Conservation (phyloP, 495 filamentous ascomycete genomes). For the Acidiella bohemica region DNA sequence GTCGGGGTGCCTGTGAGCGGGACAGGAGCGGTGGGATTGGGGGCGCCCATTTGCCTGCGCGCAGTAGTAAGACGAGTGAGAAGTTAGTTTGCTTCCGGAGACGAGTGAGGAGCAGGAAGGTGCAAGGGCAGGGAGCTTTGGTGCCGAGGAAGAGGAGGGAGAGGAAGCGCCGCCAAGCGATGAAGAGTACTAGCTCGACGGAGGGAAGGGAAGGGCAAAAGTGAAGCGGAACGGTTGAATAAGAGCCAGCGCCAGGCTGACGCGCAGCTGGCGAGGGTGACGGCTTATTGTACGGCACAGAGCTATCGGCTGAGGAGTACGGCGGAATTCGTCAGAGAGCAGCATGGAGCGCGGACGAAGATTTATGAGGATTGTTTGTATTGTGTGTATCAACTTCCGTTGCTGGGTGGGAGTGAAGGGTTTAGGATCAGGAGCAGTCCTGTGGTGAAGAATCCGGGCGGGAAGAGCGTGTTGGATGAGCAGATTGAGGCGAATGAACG, state of each 20-base stretch:
- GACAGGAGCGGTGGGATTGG: conserved; percentile 5
- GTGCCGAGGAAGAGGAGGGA: conserved; percentile 39
- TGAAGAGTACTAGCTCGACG: conserved; percentile 58
- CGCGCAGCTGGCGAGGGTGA: conserved; percentile 78
- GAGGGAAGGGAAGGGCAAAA: conserved; percentile 47
- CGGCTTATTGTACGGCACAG: conserved; percentile 93
- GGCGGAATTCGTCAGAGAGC: conserved; percentile 73
- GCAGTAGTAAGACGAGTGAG: conserved; percentile 85
- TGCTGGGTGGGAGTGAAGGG: conserved; percentile 72
- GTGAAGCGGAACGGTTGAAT: conserved; percentile 85
- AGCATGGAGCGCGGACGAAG: conserved; percentile 88
- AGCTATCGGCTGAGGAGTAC: conserved; percentile 76
- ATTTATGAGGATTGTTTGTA: conserved; percentile 99
- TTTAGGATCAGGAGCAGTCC: conserved; percentile 81
- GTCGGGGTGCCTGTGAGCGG: conserved; percentile 17
- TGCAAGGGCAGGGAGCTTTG: conserved; percentile 16
- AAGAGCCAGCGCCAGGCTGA: conserved; percentile 59
- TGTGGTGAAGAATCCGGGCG: conserved; percentile 79
- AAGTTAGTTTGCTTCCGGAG: conserved; percentile 88
- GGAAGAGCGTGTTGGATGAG: conserved; percentile 83
- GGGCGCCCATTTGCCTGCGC: conserved; percentile 57
- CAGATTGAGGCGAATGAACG: conserved; percentile 91
- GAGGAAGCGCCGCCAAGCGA: conserved; percentile 58
- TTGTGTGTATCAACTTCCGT: conserved; percentile 80
- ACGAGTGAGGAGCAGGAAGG: conserved; percentile 34